Evolutionary conservation across 1,139 yeast species (phyloP), one percentile per base, ranked within the genome.

Genomic region (Ashbya aceris): DNA sequence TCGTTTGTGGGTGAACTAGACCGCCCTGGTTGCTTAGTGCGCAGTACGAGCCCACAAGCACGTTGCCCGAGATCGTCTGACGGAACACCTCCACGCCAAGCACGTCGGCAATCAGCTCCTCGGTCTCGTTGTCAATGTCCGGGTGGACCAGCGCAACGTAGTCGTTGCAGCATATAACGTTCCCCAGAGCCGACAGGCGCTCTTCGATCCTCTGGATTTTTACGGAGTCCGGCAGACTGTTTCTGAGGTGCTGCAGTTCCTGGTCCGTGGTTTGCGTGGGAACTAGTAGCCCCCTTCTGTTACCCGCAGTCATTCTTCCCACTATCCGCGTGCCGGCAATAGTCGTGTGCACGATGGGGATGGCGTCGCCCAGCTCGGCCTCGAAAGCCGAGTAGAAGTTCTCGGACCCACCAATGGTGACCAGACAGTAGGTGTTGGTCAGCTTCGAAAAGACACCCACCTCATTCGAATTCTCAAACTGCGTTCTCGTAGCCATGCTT

Each of bases 231-330:
- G 99, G 99, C 55, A 93, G 75, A 49, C 95, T 82, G 71, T 93
- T 93, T 76, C 99, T 79, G 61, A 93, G 71, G 68, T 93, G 98
- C 81, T 87, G 93, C 55, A 93, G 78, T 67, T 93, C 99, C 68
- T 91, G 98, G 65, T 93, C 99, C n/a, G 97, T 86, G 40, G 98
- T 93, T 66, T 89, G 96, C 27, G 95, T 85, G 47, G 99, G 99
- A 12, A 93, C 98, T 45, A 93, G 74, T 52, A 93, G 71, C 34
- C 99, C 99, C 64, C 97, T 78, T 72, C 98, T 81, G 74, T 93
- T 93, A 60, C 99, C 99, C 33, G 96, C 96, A 34, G 96, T 84
- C 95, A 93, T 84, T 66, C 98, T 78, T 54, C 99, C 99, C 48
- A 93, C 85, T 52, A 93, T 93, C 68, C 98, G 83, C 55, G 95